Evolutionary conservation across 495 filamentous ascomycete species (phyloP).

Genomic region (Penicillium longicatenatum): DNA sequence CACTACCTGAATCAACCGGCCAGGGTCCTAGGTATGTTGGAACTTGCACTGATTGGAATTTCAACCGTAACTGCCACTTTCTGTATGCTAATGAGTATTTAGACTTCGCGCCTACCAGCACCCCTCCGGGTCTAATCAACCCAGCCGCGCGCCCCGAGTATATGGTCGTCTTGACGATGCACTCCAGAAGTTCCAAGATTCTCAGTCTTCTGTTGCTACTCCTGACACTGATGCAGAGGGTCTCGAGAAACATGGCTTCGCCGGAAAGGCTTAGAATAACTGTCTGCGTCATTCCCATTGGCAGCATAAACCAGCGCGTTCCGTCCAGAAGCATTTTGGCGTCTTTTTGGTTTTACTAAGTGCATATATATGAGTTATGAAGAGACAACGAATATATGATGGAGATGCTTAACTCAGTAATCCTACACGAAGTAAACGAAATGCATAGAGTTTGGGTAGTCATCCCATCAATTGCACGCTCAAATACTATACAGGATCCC

Average conservation of each 20-base stretch:
- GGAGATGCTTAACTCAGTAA: background rate
- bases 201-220: slow-evolving; percentile 49
- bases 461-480: slow-evolving; percentile 21
- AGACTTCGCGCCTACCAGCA: slow-evolving; percentile 84
- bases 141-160: slow-evolving; percentile 66
- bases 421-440: too few species aligned
- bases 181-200: slow-evolving; percentile 52
- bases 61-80: background rate
- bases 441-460: slow-evolving; percentile 1
- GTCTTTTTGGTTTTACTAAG: slow-evolving; percentile 1
- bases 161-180: slow-evolving; percentile 60
- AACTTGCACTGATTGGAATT: background rate
- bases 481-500: slow-evolving; percentile 32
- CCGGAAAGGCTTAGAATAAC: slow-evolving; percentile 41
- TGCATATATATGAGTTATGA: slow-evolving; percentile 8
- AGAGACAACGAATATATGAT: background rate
- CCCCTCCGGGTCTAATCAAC: slow-evolving; percentile 63
- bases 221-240: slow-evolving; percentile 52
- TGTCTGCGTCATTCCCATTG: background rate
- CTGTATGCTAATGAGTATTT: slow-evolving; percentile 8
- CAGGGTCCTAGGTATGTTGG: slow-evolving; percentile 69
- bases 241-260: slow-evolving; percentile 64
- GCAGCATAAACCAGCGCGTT: background rate
- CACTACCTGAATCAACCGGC: slow-evolving; percentile 72
- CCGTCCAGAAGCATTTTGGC: slow-evolving; percentile 16